Base-by-base conservation (phyloP, 768 basidiomycete genomes). In the Rubroboletus satanas region DNA sequence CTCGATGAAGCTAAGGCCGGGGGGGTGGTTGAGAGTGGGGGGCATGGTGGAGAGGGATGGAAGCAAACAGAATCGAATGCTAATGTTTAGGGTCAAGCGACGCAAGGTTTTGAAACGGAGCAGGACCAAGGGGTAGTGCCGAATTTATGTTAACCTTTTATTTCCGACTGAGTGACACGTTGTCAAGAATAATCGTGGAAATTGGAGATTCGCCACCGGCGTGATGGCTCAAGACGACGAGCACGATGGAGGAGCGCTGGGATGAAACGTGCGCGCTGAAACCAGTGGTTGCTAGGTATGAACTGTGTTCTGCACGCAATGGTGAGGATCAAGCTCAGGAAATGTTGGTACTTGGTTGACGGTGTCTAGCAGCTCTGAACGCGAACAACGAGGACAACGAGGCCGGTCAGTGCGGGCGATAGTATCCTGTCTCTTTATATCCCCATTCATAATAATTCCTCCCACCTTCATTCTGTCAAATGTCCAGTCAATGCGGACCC, bases 1-100 rank as follows among this genome's bases (percentile, higher is more conserved):
- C 59, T 88, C 88, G 59, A 86, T 66, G 62, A 90, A 89, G 55
- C 75, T 77, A 48, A 87, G 80, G 51, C 79, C 79, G 7, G 86
- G 58, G 0, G 88, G 88, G 62, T 88, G 87, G 57, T 71, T 76
- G 49, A 88, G 69, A 31, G 79, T 65, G 48, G 88, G 88, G 5
- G 87, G 80, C 89, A 91, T 87, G 9, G 44, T 26, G 31, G 26
- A 32, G 35, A 49, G 50, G 29, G 55, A 31, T 23, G 33, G 21
- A 32, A 52, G 44, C 18, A 48, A 47, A 44, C 6, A 26, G 23
- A 29, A 7, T 26, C 33, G 28, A 15, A n/a, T 33, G 12, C 18
- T 37, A 37, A 37, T 54, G 43, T 37, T 52, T 37, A 2, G 49
- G 43, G 43, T 7, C 31, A 29, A 45, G 42, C 10, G 33, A 8